Base-by-base conservation (phyloP, 441 rosid genomes). In the Daphne laureola region DNA sequence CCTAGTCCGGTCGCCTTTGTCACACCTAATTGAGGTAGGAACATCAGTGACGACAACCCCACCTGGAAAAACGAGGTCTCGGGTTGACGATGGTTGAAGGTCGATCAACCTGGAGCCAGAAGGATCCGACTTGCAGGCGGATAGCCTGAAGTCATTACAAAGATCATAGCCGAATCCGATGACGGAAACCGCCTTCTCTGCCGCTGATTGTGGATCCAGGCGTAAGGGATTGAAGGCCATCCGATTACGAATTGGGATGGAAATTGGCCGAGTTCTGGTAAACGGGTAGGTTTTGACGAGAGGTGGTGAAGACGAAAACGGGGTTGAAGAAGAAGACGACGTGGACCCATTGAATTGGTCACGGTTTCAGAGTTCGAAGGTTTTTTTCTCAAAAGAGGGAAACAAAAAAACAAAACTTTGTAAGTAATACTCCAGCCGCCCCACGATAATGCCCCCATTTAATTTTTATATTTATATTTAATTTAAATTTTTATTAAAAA, bases 1-100 rank as follows among this genome's bases (percentile, higher is more conserved):
- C 68, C 96, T 77, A 0, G 94, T 88, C 14, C 91, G 86, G 55
- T 92, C 96, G 67, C 96, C 98, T 62, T 92, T 92, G 51, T 92
- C 98, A 55, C 94, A 92, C 78, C 80, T 89, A 62, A 92, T 84
- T 25, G 74, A 83, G 47, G 59, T 58, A 3, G 87, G 68, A 43
- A 83, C 98, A 35, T 70, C 57, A 18, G 58, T 49, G 15, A 89
- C 94, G 27, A 92, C 75, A 50, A 74, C 68, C n/a, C 92, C 96
- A 3, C 90, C 91, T 0, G 96, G 96, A 64, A 92, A 50, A 44
- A 80, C 68, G 8, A 92, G 62, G 71, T 88, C 91, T 6, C 81
- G 67, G n/a, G 66, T 72, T 61, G 8, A 45, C 8, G 41, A 50
- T 35, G 56, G 60, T 59, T 86, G 86, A 13, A 84, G 66, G n/a